Conservation (phyloP, 805 yeast genomes). For the Yarrowia divulgata region DNA sequence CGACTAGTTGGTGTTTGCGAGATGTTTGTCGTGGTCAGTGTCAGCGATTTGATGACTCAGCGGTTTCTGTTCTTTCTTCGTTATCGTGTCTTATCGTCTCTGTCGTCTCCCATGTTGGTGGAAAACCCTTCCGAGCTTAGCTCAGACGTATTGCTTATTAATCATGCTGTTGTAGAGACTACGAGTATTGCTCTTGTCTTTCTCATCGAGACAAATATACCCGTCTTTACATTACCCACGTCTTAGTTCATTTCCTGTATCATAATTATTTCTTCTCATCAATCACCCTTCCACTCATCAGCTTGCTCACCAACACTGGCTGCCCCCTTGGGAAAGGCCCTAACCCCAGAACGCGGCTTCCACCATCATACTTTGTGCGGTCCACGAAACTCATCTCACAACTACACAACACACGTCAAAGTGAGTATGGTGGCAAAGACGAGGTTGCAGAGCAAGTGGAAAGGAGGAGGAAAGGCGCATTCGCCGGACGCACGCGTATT, state of each 20-base stretch:
- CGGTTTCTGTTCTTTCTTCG: no score
- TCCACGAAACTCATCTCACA: constrained; percentile 2
- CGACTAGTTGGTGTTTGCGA: no score
- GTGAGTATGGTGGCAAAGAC: constrained; percentile 23
- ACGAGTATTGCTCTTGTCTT: no score
- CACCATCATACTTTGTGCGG: constrained; percentile 2
- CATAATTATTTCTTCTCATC: neutral
- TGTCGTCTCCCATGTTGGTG: neutral
- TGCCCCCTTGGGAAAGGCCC: neutral
- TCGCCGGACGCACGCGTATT: neutral
- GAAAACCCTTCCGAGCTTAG: constrained; percentile 11
- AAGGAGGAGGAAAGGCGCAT: neutral
- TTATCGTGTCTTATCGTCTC: neutral
- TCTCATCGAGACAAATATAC: no score
- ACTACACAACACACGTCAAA: constrained; percentile 15
- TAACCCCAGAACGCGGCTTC: constrained; percentile 19
- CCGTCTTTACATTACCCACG: no score
- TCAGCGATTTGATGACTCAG: no score
- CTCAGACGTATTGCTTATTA: constrained; percentile 3
- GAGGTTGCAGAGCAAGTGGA: neutral
- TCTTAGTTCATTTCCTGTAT: no score
- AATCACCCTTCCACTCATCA: neutral
- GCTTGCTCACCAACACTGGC: neutral
- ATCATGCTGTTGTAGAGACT: neutral
- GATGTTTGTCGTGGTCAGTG: neutral